These are phyloP conservation scores for Pleomassaria siparia DNA, from an alignment of 2,329 filamentous ascomycete species.

Conservation along the genomic window DNA sequence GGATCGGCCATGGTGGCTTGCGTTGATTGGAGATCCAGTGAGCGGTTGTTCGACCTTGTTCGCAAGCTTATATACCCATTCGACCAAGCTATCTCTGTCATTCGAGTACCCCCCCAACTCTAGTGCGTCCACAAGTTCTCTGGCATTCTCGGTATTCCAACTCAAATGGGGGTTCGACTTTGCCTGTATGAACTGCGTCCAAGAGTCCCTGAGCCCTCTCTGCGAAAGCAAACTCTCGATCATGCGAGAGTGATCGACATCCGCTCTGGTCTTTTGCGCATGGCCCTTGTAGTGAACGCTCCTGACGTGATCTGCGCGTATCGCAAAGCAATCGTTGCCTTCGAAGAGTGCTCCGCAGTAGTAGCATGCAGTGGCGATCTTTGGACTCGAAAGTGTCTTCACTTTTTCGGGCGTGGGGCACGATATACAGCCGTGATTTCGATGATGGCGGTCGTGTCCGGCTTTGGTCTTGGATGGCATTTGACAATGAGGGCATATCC, in stretches of 20 bases:
- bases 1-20: no score
- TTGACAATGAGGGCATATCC: slow-evolving; percentile 8
- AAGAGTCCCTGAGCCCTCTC: neutral
- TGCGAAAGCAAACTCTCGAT: slow-evolving; percentile 2
- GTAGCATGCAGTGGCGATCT: slow-evolving; percentile 4
- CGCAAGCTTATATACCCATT: slow-evolving; percentile 4
- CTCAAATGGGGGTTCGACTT: neutral
- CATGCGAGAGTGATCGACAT: slow-evolving; percentile 5
- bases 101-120: slow-evolving; percentile 6
- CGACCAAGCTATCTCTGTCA: neutral
- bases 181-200: slow-evolving; percentile 1
- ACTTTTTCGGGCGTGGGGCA: slow-evolving; percentile 1
- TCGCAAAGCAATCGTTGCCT: neutral
- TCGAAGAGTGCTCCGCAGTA: slow-evolving; percentile 6
- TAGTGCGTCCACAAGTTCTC: slow-evolving; percentile 1
- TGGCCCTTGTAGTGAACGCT: slow-evolving; percentile 7
- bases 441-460: slow-evolving; percentile 6
- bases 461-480: slow-evolving; percentile 4
- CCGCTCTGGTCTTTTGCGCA: slow-evolving; percentile 1
- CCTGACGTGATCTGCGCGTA: slow-evolving; percentile 3
- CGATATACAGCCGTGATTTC: slow-evolving; percentile 1
- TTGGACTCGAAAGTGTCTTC: slow-evolving; percentile 1
- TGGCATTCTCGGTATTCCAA: slow-evolving; percentile 1
- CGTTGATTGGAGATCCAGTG: neutral
- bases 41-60: neutral